These are phyloP conservation scores for Suillus subaureus DNA, from an alignment of 768 basidiomycete species.

Conservation along the genomic window DNA sequence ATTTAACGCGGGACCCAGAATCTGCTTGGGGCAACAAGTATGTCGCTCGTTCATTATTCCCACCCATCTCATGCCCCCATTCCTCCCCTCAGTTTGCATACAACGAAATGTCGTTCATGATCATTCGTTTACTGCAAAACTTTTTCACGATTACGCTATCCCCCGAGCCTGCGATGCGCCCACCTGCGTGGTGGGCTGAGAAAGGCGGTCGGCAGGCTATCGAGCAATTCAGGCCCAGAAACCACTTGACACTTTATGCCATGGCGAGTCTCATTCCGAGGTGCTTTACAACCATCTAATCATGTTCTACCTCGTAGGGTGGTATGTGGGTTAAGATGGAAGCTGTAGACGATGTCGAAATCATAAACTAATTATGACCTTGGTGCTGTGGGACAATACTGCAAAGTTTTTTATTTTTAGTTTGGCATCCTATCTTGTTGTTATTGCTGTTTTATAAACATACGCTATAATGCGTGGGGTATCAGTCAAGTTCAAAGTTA, in stretches of 20 bases:
- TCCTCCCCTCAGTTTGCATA: conserved; percentile 32
- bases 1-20: conserved; percentile 44
- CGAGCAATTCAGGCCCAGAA: conserved; percentile 29
- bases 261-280: conserved; percentile 31
- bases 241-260: conserved; percentile 36
- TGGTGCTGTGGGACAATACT: not conserved
- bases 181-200: conserved; percentile 31
- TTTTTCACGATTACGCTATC: conserved; percentile 27
- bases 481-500: not conserved
- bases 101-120: conserved; percentile 37
- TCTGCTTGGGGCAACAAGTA: conserved; percentile 41
- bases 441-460: not conserved
- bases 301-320: conserved; percentile 30
- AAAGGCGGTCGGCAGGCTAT: conserved; percentile 27
- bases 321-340: conserved; percentile 51
- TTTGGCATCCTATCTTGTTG: not conserved
- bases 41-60: conserved; percentile 17
- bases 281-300: not conserved
- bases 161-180: conserved; percentile 24
- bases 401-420: not conserved
- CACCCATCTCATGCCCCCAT: conserved; percentile 5
- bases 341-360: conserved; percentile 22
- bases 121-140: conserved; percentile 31
- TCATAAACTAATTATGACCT: not conserved
- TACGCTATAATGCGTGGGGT: not conserved